phyloP scores from a whole-genome alignment of 2,329 filamentous ascomycete species.

The Monosporascus sp. region DNA sequence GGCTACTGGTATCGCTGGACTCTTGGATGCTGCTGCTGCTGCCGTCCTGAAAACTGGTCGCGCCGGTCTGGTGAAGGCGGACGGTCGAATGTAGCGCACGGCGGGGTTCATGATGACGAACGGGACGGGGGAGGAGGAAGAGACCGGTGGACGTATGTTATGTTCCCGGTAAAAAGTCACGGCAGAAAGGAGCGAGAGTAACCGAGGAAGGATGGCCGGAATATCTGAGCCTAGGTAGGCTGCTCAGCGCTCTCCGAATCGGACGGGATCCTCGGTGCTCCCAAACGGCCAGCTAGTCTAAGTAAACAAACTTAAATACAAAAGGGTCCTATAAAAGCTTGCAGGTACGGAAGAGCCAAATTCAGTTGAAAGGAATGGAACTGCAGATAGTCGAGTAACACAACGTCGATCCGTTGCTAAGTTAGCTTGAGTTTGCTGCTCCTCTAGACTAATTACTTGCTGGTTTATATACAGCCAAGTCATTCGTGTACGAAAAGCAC shows the following conservation, averaged over 20 bases:
- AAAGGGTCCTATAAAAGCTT: background rate
- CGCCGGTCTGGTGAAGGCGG: constrained; percentile 20
- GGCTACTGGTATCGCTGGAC: constrained; percentile 24
- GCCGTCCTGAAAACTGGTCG: constrained; percentile 22
- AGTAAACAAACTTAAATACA: background rate
- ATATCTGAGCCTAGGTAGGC: background rate
- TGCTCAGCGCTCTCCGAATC: background rate
- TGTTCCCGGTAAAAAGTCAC: background rate
- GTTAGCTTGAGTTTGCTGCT: no score
- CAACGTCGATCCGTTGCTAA: no score
- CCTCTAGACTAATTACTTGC: no score
- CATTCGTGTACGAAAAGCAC: no score
- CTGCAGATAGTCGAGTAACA: background rate
- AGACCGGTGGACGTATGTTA: background rate
- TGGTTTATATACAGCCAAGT: no score
- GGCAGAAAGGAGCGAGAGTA: background rate
- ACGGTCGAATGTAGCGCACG: constrained; percentile 23
- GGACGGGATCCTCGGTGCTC: background rate
- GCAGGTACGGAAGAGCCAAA: background rate
- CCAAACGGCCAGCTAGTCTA: background rate
- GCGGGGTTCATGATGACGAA: constrained; percentile 22
- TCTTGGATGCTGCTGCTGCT: constrained; percentile 8
- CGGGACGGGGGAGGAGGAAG: background rate
- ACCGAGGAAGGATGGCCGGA: background rate
- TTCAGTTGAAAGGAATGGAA: background rate